These are phyloP conservation scores for Ceratonia siliqua DNA, from an alignment of 306 rosid species.

Conservation along the genomic window DNA sequence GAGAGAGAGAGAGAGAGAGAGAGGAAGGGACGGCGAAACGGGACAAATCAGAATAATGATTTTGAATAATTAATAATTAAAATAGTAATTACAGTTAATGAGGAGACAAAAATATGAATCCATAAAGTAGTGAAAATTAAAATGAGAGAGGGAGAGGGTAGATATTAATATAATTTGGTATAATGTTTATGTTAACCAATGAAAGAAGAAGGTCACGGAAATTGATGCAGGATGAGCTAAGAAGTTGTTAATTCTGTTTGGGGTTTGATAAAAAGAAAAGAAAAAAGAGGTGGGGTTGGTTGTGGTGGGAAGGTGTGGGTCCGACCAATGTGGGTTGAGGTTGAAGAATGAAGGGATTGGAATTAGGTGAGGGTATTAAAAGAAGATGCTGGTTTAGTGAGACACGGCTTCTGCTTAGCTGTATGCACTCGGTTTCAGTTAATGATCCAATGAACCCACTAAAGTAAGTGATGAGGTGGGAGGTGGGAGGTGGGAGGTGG, in stretches of 20 bases:
- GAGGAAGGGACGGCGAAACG: constrained; percentile 57
- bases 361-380: neutral
- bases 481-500: too few relatives aligned
- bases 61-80: constrained; percentile 3
- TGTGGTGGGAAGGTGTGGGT: neutral
- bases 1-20: constrained; percentile 30
- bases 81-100: neutral
- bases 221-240: neutral
- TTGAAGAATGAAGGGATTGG: neutral
- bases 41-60: constrained; percentile 47
- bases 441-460: constrained; percentile 2
- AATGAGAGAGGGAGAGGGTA: neutral
- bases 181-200: neutral
- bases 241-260: too few relatives aligned
- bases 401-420: constrained; percentile 24
- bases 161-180: too few relatives aligned
- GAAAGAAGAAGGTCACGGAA: neutral
- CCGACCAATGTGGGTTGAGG: neutral
- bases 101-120: neutral
- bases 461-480: neutral
- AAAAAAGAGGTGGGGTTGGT: neutral
- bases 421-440: constrained; percentile 5
- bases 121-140: neutral
- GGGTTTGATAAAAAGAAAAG: neutral
- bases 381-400: neutral